phyloP scores from a whole-genome alignment of 148 eudicot species.

The Dianthus caryophyllus region DNA sequence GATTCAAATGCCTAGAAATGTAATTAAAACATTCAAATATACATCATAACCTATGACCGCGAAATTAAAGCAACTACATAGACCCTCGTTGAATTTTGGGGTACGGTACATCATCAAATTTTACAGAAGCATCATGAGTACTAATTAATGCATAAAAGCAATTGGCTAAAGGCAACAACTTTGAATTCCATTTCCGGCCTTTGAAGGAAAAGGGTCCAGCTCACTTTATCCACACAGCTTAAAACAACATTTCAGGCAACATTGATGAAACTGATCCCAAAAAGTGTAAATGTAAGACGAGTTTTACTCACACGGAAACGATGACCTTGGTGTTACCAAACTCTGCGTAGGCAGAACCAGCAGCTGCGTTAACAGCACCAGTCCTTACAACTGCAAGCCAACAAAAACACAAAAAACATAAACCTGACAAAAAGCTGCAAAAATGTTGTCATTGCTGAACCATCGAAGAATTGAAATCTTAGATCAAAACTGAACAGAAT shows the following conservation, averaged over 20 bases:
- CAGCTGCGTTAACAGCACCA: constrained; percentile 80
- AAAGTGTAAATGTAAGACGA: background rate
- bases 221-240: background rate
- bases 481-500: too few relatives aligned
- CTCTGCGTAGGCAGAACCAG: constrained; percentile 97
- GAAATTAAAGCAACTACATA: background rate
- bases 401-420: background rate
- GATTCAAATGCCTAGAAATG: background rate
- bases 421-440: too few relatives aligned
- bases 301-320: constrained; percentile 86
- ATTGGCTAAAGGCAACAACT: background rate
- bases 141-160: background rate
- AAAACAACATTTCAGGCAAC: background rate
- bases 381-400: constrained; percentile 65
- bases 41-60: too few relatives aligned
- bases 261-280: background rate
- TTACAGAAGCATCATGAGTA: background rate
- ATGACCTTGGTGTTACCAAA: constrained; percentile 93
- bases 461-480: too few relatives aligned
- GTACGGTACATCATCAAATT: background rate
- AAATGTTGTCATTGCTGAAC: too few relatives aligned
- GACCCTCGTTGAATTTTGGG: background rate
- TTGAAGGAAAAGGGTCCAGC: background rate
- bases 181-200: background rate
- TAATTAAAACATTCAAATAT: too few relatives aligned